Conservation (phyloP, 2,329 filamentous ascomycete genomes). For the Acrocalymma vagum region DNA sequence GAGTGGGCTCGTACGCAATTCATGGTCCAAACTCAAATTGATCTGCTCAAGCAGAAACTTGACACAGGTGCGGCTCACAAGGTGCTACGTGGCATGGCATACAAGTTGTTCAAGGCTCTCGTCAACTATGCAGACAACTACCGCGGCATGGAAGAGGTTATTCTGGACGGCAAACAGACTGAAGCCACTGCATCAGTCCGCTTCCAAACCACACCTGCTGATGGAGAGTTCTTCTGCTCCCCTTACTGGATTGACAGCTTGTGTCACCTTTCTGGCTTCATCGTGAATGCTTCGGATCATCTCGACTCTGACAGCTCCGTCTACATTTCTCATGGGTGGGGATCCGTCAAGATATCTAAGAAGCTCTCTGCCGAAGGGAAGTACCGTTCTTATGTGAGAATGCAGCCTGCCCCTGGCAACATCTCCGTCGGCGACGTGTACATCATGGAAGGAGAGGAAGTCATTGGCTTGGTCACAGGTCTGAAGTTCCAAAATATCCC, state of each 20-base stretch:
- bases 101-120: constrained; percentile 73
- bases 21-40: constrained; percentile 63
- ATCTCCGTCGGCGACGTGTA: constrained; percentile 68
- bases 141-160: constrained; percentile 66
- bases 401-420: constrained; percentile 65
- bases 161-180: constrained; percentile 63
- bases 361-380: constrained; percentile 60
- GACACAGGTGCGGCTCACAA: constrained; percentile 73
- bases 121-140: constrained; percentile 66
- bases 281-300: constrained; percentile 67
- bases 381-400: constrained; percentile 69
- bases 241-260: constrained; percentile 69
- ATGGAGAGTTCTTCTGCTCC: constrained; percentile 65
- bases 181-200: constrained; percentile 64
- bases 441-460: constrained; percentile 66
- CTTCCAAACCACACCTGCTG: constrained; percentile 62
- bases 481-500: constrained; percentile 74
- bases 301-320: constrained; percentile 67
- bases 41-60: constrained; percentile 74
- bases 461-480: constrained; percentile 66
- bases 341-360: constrained; percentile 65
- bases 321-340: constrained; percentile 70
- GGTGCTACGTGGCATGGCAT: constrained; percentile 77
- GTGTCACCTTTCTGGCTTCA: constrained; percentile 66
- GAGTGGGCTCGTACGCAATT: constrained; percentile 73